Base-by-base conservation (phyloP, 2,329 filamentous ascomycete species). In the Sporothrix luriei region DNA sequence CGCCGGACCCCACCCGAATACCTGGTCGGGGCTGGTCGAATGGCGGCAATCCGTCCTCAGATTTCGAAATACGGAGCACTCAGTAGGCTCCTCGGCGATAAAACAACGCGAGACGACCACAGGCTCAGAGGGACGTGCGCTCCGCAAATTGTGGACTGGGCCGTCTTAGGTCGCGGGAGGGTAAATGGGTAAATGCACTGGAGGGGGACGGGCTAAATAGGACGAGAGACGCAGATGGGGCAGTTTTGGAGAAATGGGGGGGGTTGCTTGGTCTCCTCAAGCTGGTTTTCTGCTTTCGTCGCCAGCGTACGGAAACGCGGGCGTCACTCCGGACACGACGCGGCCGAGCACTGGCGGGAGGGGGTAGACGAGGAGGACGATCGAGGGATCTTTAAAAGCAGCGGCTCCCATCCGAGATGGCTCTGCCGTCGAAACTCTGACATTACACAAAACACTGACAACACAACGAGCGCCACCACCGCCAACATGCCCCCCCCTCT, bases 401-500 rank as follows among this genome's bases (percentile, higher is more conserved):
- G 26, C 13, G 16, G 46, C 46, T 26, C 26, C 16, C 38, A 65
- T 49, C 43, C 24, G 61, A 33, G 43, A 46, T 49, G 61, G 3
- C 33, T 33, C 9, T 33, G 33, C 33, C 33, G n/a, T 33, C 9
- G 33, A 7, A 33, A 33, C 33, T 33, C 1, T 5, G 9, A 6
- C 29, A 33, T 33, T 33, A 6, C 29, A 33, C 29, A 33, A 33
- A 4, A 19, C 43, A 14, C 19, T 19, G 43, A 19, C 43, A 14
- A 13, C 14, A 14, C 43, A 5, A 3, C 14, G 3, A 48, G 3
- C 24, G 33, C 2, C 52, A 26, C 14, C 26, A 40, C 62, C 13
- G 6, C 51, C 29, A 40, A 6, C 65, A 78, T 71, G 33, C 82
- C 84, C 82, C 76, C 81, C 52, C 90, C 90, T 59, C 84, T 93